Evolutionary conservation across 1,284 basidiomycete species (phyloP), one percentile per base, ranked within the genome.

Genomic region (Malassezia globosa): DNA sequence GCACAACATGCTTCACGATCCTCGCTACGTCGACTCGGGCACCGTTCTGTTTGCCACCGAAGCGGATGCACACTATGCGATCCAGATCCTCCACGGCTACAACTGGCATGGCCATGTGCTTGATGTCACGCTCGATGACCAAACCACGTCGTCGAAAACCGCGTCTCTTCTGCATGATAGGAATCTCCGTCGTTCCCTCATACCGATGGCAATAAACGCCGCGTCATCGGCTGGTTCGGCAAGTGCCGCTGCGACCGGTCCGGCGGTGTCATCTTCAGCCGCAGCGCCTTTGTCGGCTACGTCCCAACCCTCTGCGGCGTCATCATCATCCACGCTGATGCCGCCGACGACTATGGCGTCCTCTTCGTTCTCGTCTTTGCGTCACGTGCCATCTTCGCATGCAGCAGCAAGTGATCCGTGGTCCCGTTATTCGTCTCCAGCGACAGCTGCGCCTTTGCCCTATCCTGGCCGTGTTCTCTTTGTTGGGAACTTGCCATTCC

Each of bases 1-100:
- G 22, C 67, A 69, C 47, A 69, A 72, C 19, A 64, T 69, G 24
- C 59, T 54, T 23, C 48, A 24, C 10, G 29, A 25, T 10, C 31
- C 29, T 4, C 22, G 29, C 11, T 7, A 8, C 8, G 23, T 63
- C 33, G 64, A 63, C 19, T 55, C 60, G 22, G 68, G 68, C 27
- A 64, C 65, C 7, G 66, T 71, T 7, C 60, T 71, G 24, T 58
- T 71, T 56, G 63, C 66, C 18, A 66, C 61, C 7, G 64, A 66
- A 21, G 63, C 64, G 22, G 73, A 74, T 48, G 73, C 73, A 2
- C 44, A 56, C 26, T 64, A 63, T 26, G 73, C 73, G 11, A 68
- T 72, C 35, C 65, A 73, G 25, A 66, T 65, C 50, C 73, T 73
- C 29, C 61, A 72, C 42, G 73, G 73, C 42, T 73, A 68, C 54